Percentiles rank a stretch among this genome's conserved stretches.
These are phyloP conservation scores for Acer yangbiense DNA, from an alignment of 345 rosid genomes.

Conservation along the genomic window DNA sequence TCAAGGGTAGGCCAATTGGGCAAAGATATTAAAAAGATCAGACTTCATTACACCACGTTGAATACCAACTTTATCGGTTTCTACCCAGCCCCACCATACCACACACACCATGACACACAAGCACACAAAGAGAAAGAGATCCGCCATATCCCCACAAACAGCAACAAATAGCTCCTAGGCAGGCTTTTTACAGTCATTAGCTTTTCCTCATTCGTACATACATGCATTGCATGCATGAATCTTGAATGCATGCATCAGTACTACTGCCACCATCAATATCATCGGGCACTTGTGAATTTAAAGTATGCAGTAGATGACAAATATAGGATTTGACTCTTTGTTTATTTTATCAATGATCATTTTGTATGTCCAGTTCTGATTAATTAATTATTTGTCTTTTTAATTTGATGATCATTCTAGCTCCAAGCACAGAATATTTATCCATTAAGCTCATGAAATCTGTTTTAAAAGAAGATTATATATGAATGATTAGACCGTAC, in stretches of 20 bases:
- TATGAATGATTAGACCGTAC: too few relatives aligned
- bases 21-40: slow-evolving; percentile 8
- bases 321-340: not conserved
- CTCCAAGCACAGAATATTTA: not conserved
- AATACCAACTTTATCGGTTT: slow-evolving; percentile 38
- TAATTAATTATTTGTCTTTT: not conserved
- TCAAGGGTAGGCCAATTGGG: not conserved
- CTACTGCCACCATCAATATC: not conserved
- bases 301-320: not conserved
- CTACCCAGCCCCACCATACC: slow-evolving; percentile 26
- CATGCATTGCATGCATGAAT: slow-evolving; percentile 17
- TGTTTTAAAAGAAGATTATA: too few relatives aligned
- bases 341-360: not conserved
- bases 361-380: not conserved
- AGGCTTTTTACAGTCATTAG: slow-evolving; percentile 43
- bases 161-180: slow-evolving; percentile 40
- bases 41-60: slow-evolving; percentile 12
- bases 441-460: too few relatives aligned
- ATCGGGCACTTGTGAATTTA: not conserved
- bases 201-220: slow-evolving; percentile 37
- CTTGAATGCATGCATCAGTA: not conserved
- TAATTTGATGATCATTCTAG: not conserved
- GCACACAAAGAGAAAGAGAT: slow-evolving; percentile 16
- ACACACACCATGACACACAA: not conserved
- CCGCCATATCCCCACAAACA: slow-evolving; percentile 35